Evolutionary conservation across 2,329 filamentous ascomycete species (phyloP).

Genomic region (Paraconiothyrium brasiliense): DNA sequence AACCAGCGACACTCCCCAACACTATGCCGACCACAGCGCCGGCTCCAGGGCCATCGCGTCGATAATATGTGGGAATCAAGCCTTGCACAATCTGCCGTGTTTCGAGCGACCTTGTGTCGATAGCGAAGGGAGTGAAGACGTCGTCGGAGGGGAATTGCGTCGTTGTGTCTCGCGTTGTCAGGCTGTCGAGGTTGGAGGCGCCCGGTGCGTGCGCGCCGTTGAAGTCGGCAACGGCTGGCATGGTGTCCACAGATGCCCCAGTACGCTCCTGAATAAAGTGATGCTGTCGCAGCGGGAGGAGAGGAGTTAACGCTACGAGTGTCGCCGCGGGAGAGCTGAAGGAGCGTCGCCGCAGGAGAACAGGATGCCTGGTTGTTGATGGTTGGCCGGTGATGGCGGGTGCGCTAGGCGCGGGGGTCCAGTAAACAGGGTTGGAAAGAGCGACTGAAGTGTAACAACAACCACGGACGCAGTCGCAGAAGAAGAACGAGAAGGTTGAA

Average conservation of each 20-base stretch:
- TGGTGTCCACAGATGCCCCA: constrained; percentile 18
- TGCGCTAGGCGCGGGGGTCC: constrained; percentile 30
- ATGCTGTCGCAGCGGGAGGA: constrained; percentile 12
- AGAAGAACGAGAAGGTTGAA: constrained; percentile 16
- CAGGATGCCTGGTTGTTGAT: constrained; percentile 24
- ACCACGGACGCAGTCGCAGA: constrained; percentile 12
- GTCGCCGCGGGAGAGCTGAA: constrained; percentile 28
- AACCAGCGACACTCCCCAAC: constrained; percentile 63
- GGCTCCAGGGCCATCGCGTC: constrained; percentile 61
- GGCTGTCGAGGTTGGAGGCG: constrained; percentile 24
- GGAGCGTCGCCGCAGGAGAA: constrained; percentile 13
- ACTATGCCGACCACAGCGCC: constrained; percentile 70
- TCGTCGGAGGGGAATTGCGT: constrained; percentile 21
- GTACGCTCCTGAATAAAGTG: neutral
- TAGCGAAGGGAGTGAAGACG: constrained; percentile 25
- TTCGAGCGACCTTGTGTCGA: constrained; percentile 24
- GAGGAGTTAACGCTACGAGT: constrained; percentile 1
- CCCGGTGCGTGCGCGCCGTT: constrained; percentile 33
- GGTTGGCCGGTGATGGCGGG: constrained; percentile 32
- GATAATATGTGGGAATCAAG: constrained; percentile 70
- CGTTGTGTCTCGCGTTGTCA: constrained; percentile 30
- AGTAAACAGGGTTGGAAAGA: constrained; percentile 23
- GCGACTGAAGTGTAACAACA: constrained; percentile 4
- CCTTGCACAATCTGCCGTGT: constrained; percentile 35
- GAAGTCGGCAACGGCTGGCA: constrained; percentile 39